These are phyloP conservation scores for Saprolegnia parasitica DNA, from an alignment of 352 stramenopile genomes.

Conservation along the genomic window DNA sequence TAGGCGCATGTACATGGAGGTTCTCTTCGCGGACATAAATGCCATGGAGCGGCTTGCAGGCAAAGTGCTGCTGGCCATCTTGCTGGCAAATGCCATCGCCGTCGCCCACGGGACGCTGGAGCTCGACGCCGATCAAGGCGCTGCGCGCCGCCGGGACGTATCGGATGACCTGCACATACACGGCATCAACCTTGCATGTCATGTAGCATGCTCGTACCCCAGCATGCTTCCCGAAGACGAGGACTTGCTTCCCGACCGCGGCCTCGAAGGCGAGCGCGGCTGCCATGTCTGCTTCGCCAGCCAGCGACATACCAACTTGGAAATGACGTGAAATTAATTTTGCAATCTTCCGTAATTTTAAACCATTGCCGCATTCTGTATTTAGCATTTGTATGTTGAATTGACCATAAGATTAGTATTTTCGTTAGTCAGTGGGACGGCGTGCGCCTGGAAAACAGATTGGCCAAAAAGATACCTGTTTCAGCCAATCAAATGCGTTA, in stretches of 20 bases:
- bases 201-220: slow-evolving; percentile 40
- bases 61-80: slow-evolving; percentile 72
- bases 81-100: slow-evolving; percentile 56
- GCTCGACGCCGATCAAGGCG: slow-evolving; percentile 75
- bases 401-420: not conserved
- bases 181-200: slow-evolving; percentile 19
- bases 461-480: slow-evolving; percentile 7
- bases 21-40: slow-evolving; percentile 83
- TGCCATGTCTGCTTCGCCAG: not conserved
- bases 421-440: not conserved
- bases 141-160: slow-evolving; percentile 51
- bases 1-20: slow-evolving; percentile 40
- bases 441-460: not conserved
- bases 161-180: slow-evolving; percentile 45
- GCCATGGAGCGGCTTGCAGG: slow-evolving; percentile 73
- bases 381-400: slow-evolving; percentile 4
- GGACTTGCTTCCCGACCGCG: slow-evolving; percentile 44
- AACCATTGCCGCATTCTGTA: not conserved
- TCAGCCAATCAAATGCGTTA: slow-evolving; percentile 9
- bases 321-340: slow-evolving; percentile 2
- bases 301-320: slow-evolving; percentile 11
- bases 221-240: slow-evolving; percentile 76
- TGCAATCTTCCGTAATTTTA: slow-evolving; percentile 1
- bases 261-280: slow-evolving; percentile 19
- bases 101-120: slow-evolving; percentile 72